Evolutionary conservation across 2,329 filamentous ascomycete species (phyloP), one percentile per base, ranked within the genome.

Genomic region (Rhinocladiella mackenziei): DNA sequence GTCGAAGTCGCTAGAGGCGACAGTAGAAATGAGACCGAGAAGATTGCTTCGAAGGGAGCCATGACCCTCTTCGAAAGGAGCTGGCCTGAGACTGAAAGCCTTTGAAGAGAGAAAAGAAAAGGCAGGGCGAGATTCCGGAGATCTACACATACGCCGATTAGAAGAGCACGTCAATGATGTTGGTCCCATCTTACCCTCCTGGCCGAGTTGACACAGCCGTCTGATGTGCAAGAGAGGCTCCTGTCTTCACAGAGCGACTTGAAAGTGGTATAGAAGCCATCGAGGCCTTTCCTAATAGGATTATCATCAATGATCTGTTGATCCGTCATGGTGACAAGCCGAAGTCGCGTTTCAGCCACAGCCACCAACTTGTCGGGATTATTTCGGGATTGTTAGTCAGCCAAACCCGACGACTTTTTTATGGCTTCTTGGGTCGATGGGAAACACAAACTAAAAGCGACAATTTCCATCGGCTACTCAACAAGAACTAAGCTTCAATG

Each of bases 1-100:
- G 18, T 59, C 48, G 35, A 57, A 56, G n/a, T 47, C 32, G 32
- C 18, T 20, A 5, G 32, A 35, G 32, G 13, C 13, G 17, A 35
- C 14, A 6, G 32, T 17, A 20, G 32, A 35, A 20, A 18, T 35
- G 32, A 35, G 32, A n/a, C 19, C 17, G 14, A 35, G 18, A 10
- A 35, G 18, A 35, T 35, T 17, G 18, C 32, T 31, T 31, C 32
- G 32, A 17, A 20, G 32, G 18, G 32, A 17, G 14, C 18, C 23
- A 8, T 26, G 23, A 8, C 23, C n/a, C 23, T n/a, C 8, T n/a
- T n/a, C 8, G 23, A 26, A n/a, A n/a, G 23, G 23, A 26, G 23
- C 23, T 8, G 23, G n/a, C 23, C 8, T 8, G 23, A 26, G 23
- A 26, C 23, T n/a, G 23, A n/a, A 8, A 26, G 23, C 8, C 23